phyloP scores from a whole-genome alignment of 345 rosid species.

The Durio zibethinus region DNA sequence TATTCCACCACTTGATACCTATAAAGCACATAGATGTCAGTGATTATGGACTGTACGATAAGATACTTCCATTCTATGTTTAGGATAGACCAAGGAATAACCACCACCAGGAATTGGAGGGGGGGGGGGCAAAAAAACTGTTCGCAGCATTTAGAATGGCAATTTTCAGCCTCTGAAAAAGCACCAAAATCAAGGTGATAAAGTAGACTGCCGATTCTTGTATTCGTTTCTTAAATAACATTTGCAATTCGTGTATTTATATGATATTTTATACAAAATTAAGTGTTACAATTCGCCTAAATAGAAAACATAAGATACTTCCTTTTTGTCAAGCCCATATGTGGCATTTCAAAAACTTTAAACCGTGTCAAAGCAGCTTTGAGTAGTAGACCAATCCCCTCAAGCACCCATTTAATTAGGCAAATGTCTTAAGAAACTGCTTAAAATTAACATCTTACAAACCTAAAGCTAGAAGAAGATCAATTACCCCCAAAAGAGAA shows the following conservation, averaged over 20 bases:
- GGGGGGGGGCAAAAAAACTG: not conserved
- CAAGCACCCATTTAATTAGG: not conserved
- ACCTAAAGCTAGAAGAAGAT: not conserved
- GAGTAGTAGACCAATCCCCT: not conserved
- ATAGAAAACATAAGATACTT: too few relatives aligned
- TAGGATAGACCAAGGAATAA: not conserved
- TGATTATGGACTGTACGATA: not conserved
- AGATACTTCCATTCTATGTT: not conserved
- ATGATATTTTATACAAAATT: too few relatives aligned
- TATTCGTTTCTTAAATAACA: too few relatives aligned
- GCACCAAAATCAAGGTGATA: not conserved
- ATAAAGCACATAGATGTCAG: not conserved
- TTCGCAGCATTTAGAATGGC: not conserved
- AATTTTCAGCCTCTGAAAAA: not conserved
- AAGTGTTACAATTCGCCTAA: too few relatives aligned
- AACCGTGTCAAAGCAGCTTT: too few relatives aligned
- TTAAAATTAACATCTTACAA: not conserved
- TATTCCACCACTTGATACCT: slow-evolving; percentile 20
- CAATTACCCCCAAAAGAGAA: not conserved
- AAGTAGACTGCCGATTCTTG: too few relatives aligned
- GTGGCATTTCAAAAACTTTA: too few relatives aligned
- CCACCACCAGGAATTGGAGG: not conserved
- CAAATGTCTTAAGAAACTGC: not conserved
- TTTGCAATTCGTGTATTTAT: too few relatives aligned
- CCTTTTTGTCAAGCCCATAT: too few relatives aligned